These are phyloP conservation scores for Leccinum subtestaceum DNA, from an alignment of 768 basidiomycete species.

Conservation along the genomic window DNA sequence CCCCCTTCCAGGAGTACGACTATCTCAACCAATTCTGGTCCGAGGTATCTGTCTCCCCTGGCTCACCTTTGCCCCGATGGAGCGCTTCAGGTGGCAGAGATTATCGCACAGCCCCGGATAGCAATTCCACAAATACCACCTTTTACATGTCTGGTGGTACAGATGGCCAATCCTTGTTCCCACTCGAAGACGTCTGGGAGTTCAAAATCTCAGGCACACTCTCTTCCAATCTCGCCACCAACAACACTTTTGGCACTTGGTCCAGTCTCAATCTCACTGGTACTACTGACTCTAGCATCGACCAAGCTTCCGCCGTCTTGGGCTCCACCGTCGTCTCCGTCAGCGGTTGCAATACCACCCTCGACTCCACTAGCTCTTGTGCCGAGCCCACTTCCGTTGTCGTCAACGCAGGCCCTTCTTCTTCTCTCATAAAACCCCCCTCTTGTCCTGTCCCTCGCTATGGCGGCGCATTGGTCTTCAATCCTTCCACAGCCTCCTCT, in stretches of 20 bases:
- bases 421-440: conserved; percentile 36
- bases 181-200: conserved; percentile 70
- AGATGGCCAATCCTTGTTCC: conserved; percentile 41
- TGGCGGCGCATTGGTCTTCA: conserved; percentile 58
- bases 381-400: conserved; percentile 60
- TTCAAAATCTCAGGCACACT: conserved; percentile 67
- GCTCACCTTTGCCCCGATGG: conserved; percentile 62
- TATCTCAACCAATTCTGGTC: conserved; percentile 78
- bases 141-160: conserved; percentile 75
- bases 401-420: conserved; percentile 30
- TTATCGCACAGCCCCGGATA: conserved; percentile 36
- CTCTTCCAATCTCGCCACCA: conserved; percentile 58
- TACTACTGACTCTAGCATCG: conserved; percentile 33
- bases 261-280: conserved; percentile 41
- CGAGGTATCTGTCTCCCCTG: conserved; percentile 47
- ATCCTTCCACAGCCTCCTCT: conserved; percentile 42
- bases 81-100: conserved; percentile 77
- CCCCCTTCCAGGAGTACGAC: conserved; percentile 62
- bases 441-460: conserved; percentile 66
- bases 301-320: conserved; percentile 60
- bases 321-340: conserved; percentile 49
- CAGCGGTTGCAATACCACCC: conserved; percentile 58
- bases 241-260: conserved; percentile 58
- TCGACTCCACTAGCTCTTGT: conserved; percentile 44
- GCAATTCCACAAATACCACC: conserved; percentile 55